A percentile compares a stretch with the other conserved stretches of the same genome.
These are phyloP conservation scores for Pleurotus pulmonarius DNA, from an alignment of 768 basidiomycete genomes.

Conservation along the genomic window DNA sequence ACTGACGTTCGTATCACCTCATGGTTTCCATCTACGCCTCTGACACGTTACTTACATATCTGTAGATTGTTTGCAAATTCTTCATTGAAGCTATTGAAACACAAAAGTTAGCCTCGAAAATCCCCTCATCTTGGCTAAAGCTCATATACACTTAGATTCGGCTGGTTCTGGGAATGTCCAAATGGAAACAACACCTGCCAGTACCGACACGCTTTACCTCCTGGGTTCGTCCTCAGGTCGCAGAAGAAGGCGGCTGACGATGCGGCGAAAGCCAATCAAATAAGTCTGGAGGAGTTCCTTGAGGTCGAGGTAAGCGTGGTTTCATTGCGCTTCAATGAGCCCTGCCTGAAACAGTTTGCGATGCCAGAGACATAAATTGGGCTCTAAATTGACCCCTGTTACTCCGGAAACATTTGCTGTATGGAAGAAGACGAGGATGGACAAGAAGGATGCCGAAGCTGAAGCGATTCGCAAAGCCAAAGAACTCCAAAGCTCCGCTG, in stretches of 20 bases:
- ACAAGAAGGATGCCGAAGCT: constrained; percentile 90
- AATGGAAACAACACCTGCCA: constrained; percentile 79
- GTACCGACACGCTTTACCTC: constrained; percentile 93
- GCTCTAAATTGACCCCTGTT: constrained; percentile 86
- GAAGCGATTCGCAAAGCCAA: constrained; percentile 83
- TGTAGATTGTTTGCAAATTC: constrained; percentile 93
- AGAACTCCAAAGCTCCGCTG: constrained; percentile 75
- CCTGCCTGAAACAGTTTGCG: not conserved
- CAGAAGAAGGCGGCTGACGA: constrained; percentile 91
- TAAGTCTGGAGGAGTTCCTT: constrained; percentile 94
- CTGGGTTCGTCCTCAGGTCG: constrained; percentile 93
- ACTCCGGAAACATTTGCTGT: constrained; percentile 86
- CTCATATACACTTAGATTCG: constrained; percentile 45
- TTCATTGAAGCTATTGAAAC: constrained; percentile 96
- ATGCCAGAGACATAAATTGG: constrained; percentile 87
- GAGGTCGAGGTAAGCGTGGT: constrained; percentile 79
- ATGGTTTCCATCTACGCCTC: not conserved
- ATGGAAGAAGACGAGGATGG: constrained; percentile 94
- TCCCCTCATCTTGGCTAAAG: not conserved
- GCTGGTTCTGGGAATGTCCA: constrained; percentile 97
- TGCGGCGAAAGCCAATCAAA: constrained; percentile 82
- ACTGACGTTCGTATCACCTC: constrained; percentile 64
- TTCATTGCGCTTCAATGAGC: constrained; percentile 1
- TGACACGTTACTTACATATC: not conserved
- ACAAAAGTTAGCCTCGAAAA: constrained; percentile 53